Conservation (phyloP, 75 land plant species). For the Picea glauca region DNA sequence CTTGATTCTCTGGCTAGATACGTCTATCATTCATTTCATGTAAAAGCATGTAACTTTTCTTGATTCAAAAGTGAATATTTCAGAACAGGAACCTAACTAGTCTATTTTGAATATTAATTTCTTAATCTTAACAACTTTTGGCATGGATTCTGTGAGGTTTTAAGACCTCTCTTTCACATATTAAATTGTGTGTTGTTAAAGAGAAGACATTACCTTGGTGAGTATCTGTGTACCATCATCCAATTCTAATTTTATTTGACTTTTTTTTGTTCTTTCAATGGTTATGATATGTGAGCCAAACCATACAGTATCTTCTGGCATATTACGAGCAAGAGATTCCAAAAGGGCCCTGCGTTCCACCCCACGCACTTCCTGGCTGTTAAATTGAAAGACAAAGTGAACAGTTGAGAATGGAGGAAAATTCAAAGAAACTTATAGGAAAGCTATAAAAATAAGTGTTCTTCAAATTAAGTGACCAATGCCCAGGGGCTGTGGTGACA, state of each 20-base stretch:
- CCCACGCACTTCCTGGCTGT: slow-evolving; percentile 67
- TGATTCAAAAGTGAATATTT: not conserved
- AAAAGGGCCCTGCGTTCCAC: slow-evolving; percentile 68
- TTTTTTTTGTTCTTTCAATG: slow-evolving; percentile 22
- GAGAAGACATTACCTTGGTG: slow-evolving; percentile 48
- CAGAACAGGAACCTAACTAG: not conserved
- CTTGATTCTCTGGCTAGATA: not conserved
- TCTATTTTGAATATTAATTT: not conserved
- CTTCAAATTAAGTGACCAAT: not conserved
- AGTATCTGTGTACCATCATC: slow-evolving; percentile 44
- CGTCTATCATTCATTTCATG: not conserved
- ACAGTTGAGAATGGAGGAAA: not conserved
- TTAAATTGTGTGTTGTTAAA: not conserved
- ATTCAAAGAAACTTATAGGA: not conserved
- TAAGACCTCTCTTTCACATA: not conserved
- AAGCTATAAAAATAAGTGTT: not conserved
- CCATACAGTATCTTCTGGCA: slow-evolving; percentile 47
- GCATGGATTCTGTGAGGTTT: not conserved
- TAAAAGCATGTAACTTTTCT: not conserved
- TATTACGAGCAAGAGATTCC: slow-evolving; percentile 57
- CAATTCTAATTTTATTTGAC: slow-evolving; percentile 38
- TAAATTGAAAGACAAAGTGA: not conserved
- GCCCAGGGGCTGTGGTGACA: not conserved
- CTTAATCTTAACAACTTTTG: not conserved
- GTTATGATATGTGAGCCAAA: slow-evolving; percentile 54